Base-by-base conservation (phyloP, 2,329 filamentous ascomycete species). In the Penicillium sclerotigenum region DNA sequence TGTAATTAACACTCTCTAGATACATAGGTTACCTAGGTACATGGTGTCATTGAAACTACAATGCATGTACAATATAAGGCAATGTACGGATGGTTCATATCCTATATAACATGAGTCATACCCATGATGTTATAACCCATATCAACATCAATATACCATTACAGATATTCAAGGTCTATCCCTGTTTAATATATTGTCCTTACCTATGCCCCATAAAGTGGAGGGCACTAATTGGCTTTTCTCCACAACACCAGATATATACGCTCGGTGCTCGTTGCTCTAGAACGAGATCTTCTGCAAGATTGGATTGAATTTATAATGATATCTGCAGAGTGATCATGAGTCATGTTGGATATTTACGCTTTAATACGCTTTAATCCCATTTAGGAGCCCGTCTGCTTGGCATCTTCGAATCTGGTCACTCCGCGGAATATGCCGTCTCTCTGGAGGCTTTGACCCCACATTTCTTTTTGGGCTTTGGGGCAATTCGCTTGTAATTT, bases 391-490 rank as follows among this genome's bases (percentile, higher is more conserved):
- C 22, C 52, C 52, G 46, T 24, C 38, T 24, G 24, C 52, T 54
- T 54, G 52, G 52, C 52, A 49, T 28, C 38, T 24, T 42, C 52
- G 9, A 50, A 54, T 50, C 18, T n/a, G 52, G 52, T 50, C 52
- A 37, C 24, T 54, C 52, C 38, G 52, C 52, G 52, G 52, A 54
- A 54, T 49, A 54, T 18, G 28, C 52, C 52, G 52, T 54, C 52
- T 13, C 52, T 13, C 13, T 49, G n/a, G 31, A 33, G 40, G 41
- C 16, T 26, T 26, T 16, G 8, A 20, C 46, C 45, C 52, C 46
- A 48, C 52, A 26, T 54, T 42, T 26, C 18, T 36, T 43, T 50
- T 43, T 50, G 46, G 10, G 16, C 38, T 31, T 40, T 20, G 5
- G 26, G 14, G 22, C n/a, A 6, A 20, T 43, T 26, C 10, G 26